Base-by-base conservation (phyloP, 2,329 filamentous ascomycete genomes). In the Chaetomiaceae sp. region DNA sequence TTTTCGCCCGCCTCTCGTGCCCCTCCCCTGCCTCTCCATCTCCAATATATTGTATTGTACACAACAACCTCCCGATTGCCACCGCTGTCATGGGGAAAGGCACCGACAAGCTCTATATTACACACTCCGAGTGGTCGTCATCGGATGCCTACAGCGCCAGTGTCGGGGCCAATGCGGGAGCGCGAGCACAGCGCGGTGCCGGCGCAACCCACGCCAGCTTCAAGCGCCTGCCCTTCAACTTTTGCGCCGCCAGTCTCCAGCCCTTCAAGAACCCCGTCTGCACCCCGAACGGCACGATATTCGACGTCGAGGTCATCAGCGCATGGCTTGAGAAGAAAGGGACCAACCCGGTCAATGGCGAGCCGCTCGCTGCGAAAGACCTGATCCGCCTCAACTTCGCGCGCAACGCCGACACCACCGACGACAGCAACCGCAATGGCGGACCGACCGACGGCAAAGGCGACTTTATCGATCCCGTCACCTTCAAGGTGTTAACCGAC, bases 51-150 rank as follows among this genome's bases (percentile, higher is more conserved):
- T n/a, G n/a, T n/a, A n/a, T n/a, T n/a, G 8, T 12, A 12, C 30
- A 13, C 30, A 17, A 5, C 12, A 12, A 19, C 17, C 14, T 8
- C 10, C 14, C 13, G n/a, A 41, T 35, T 27, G 20, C 38, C 34
- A 37, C 42, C 40, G 33, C 54, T 42, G 60, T 45, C 39, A 76
- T 76, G 73, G 73, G 73, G 3, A 76, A 76, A 70, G 73, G 73
- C 53, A 80, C 77, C 21, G 77, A 81, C 63, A 81, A 81, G 61
- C 70, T 81, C 50, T 76, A 77, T 62, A 99, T 99, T 65, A 99
- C 93, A 49, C 95, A 99, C 73, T 95, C 89, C 35, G 93, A 99
- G 76, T 99, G 93, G 93, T 85, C 89, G 7, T 96, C 90, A 5
- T 83, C 86, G 42, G 91, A 96, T 69, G 84, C 89, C 53, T 96